Conservation (phyloP, 257 asterid genomes). For the Henckelia pumila region DNA sequence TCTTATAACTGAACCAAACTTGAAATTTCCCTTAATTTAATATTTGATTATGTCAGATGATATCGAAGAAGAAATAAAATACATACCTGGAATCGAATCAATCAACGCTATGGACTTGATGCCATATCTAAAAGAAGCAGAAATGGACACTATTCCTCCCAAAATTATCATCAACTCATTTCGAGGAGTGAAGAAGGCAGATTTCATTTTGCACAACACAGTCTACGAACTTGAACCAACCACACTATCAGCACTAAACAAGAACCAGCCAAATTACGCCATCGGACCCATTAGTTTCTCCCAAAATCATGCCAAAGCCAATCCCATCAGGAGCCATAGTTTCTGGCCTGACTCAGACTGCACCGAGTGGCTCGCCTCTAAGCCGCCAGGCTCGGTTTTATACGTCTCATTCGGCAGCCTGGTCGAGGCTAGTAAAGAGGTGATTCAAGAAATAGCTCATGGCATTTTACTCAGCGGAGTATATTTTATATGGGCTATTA, state of each 20-base stretch:
- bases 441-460: constrained; percentile 25
- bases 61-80: constrained; percentile 32
- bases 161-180: constrained; percentile 38
- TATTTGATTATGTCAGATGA: constrained; percentile 11
- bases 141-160: constrained; percentile 27
- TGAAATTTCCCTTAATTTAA: too few relatives aligned
- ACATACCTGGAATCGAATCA: constrained; percentile 41
- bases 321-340: constrained; percentile 19
- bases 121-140: constrained; percentile 33
- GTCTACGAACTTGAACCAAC: constrained; percentile 38
- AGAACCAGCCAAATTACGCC: constrained; percentile 16
- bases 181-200: constrained; percentile 31
- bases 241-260: constrained; percentile 15
- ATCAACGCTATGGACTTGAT: constrained; percentile 35
- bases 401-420: constrained; percentile 36
- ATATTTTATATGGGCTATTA: constrained; percentile 38
- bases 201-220: constrained; percentile 37
- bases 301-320: not conserved
- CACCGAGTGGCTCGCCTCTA: not conserved
- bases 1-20: too few relatives aligned
- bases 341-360: constrained; percentile 25
- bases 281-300: constrained; percentile 31
- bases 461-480: constrained; percentile 30
- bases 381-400: constrained; percentile 24
- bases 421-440: constrained; percentile 11